Evolutionary conservation across 192 early-diverging fungal genomes (phyloP).

Genomic region (Coemansia sp.): DNA sequence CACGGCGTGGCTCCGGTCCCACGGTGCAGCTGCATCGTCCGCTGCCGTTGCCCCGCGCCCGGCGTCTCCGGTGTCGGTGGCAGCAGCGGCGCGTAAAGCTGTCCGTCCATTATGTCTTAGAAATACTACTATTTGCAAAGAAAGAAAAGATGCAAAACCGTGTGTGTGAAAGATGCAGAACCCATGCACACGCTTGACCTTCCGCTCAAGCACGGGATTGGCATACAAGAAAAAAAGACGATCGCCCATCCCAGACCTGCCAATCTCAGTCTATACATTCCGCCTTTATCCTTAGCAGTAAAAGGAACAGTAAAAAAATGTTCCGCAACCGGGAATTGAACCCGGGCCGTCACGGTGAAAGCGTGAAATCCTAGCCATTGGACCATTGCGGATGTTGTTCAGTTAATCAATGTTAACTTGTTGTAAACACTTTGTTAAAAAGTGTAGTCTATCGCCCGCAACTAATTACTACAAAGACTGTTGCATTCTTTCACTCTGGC

Average conservation of each 20-base stretch:
- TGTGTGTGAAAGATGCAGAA: neutral
- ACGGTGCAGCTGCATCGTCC: constrained; percentile 34
- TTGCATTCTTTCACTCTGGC: too few species aligned
- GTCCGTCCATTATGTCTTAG: constrained; percentile 1
- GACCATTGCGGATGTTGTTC: constrained; percentile 65
- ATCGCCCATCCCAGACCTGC: neutral
- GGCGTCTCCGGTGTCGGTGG: constrained; percentile 41
- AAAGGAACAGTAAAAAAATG: constrained; percentile 24
- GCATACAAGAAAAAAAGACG: neutral
- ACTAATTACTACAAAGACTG: neutral
- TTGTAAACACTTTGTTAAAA: neutral
- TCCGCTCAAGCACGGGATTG: neutral
- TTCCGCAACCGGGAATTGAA: constrained; percentile 83
- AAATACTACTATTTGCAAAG: neutral
- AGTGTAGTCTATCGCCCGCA: neutral
- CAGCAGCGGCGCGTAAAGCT: constrained; percentile 22
- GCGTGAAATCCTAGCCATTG: constrained; percentile 81
- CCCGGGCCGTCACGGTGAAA: constrained; percentile 83
- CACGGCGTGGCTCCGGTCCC: constrained; percentile 19
- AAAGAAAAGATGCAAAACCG: neutral
- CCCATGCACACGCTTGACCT: neutral
- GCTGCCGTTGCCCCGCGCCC: neutral
- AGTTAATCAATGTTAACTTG: neutral
- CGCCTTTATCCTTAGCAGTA: neutral
- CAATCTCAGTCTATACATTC: neutral